Conservation (phyloP, 805 yeast genomes). For the Lipomyces orientalis region DNA sequence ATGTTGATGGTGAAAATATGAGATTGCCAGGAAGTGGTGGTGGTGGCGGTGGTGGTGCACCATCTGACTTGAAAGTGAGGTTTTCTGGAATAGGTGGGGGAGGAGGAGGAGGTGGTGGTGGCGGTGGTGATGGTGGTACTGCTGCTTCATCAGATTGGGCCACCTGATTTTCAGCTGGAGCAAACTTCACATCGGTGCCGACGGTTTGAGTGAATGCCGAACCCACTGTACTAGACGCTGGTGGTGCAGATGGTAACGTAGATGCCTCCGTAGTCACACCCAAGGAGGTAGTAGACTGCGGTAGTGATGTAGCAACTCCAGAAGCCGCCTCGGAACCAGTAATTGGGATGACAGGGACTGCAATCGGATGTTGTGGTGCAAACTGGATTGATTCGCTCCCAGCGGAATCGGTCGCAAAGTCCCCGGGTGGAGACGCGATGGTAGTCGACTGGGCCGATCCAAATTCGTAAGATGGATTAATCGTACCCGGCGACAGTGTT, state of each 20-base stretch:
- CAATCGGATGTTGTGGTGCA: neutral
- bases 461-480: neutral
- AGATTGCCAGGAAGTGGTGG: conserved; percentile 20
- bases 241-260: conserved; percentile 1
- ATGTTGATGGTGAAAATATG: conserved; percentile 5
- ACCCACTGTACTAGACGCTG: neutral
- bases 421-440: neutral
- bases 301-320: neutral
- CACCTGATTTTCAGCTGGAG: conserved; percentile 4
- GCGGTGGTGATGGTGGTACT: conserved; percentile 14
- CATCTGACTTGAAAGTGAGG: conserved; percentile 12
- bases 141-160: conserved; percentile 4
- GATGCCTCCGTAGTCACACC: conserved; percentile 2
- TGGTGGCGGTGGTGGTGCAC: conserved; percentile 23
- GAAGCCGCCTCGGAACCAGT: neutral
- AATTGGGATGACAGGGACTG: neutral
- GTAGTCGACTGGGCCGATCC: neutral
- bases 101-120: too few species aligned
- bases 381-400: neutral
- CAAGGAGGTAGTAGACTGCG: neutral
- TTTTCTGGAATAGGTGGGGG: conserved; percentile 24
- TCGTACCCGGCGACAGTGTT: neutral
- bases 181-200: neutral
- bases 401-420: neutral
- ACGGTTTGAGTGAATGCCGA: conserved; percentile 5